Percentiles rank a stretch among this genome's conserved stretches.
Conservation (phyloP, 2,329 filamentous ascomycete species). For the Whalleya microplaca region DNA sequence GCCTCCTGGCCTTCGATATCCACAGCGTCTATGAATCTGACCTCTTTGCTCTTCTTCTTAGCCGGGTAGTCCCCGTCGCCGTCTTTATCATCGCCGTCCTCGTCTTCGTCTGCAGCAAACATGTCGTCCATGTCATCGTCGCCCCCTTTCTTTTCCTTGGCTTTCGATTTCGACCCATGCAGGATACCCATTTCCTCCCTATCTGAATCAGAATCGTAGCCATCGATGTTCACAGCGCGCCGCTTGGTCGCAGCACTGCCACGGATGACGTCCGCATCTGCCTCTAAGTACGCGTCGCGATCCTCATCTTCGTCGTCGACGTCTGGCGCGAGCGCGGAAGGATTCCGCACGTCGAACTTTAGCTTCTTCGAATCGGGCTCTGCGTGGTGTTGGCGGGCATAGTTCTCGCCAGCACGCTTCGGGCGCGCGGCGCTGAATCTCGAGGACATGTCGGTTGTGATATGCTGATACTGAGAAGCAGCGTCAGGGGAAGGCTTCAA, state of each 20-base stretch:
- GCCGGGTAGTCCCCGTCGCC: slow-evolving; percentile 52
- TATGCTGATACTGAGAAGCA: not conserved
- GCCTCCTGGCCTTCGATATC: slow-evolving; percentile 81
- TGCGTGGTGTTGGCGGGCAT: slow-evolving; percentile 72
- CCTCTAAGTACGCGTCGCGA: slow-evolving; percentile 73
- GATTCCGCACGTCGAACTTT: slow-evolving; percentile 93
- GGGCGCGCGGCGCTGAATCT: slow-evolving; percentile 71
- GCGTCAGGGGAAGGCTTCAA: slow-evolving; percentile 13
- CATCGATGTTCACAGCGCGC: slow-evolving; percentile 93
- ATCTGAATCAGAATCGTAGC: slow-evolving; percentile 92
- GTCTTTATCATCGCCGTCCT: slow-evolving; percentile 60
- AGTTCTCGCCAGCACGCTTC: slow-evolving; percentile 82
- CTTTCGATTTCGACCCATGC: slow-evolving; percentile 29
- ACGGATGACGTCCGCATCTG: slow-evolving; percentile 93
- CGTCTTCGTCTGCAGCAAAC: slow-evolving; percentile 75
- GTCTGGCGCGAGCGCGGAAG: slow-evolving; percentile 86
- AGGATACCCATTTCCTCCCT: slow-evolving; percentile 64
- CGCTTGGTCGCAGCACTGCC: slow-evolving; percentile 78
- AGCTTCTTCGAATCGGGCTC: slow-evolving; percentile 70
- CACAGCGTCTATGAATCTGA: slow-evolving; percentile 60
- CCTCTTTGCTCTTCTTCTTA: slow-evolving; percentile 65
- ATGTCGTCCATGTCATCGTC: slow-evolving; percentile 78
- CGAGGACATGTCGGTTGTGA: slow-evolving; percentile 52
- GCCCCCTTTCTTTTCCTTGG: slow-evolving; percentile 43
- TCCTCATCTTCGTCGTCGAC: slow-evolving; percentile 60